phyloP scores from a whole-genome alignment of 2,329 filamentous ascomycete genomes.

The Claviceps pusilla region DNA sequence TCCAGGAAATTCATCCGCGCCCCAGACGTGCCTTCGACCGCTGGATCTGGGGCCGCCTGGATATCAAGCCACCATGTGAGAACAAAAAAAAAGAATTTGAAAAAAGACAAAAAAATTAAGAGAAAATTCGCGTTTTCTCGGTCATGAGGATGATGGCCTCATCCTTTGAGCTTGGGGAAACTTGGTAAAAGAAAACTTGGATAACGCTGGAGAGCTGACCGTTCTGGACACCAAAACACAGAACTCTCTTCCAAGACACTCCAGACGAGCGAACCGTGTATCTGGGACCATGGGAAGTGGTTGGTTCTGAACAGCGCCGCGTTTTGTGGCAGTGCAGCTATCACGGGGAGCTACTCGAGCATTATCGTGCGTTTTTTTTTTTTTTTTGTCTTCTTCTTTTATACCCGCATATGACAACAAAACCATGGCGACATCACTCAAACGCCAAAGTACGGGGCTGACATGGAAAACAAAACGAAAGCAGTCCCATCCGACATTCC shows the following conservation, averaged over 20 bases:
- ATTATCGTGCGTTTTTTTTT: slow-evolving; percentile 24
- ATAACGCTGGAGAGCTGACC: slow-evolving; percentile 5
- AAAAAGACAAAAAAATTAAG: too few species aligned
- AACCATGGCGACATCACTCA: background rate
- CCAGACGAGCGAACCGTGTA: slow-evolving; percentile 34
- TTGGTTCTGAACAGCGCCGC: slow-evolving; percentile 31
- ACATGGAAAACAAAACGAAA: background rate
- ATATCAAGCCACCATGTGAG: slow-evolving; percentile 39
- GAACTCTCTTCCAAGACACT: slow-evolving; percentile 36
- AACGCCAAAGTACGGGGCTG: background rate
- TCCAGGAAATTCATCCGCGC: slow-evolving; percentile 17
- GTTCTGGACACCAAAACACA: slow-evolving; percentile 12
- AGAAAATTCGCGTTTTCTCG: background rate
- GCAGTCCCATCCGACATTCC: slow-evolving; percentile 31
- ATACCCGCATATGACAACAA: background rate
- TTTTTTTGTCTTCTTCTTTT: background rate
- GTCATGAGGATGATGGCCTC: background rate
- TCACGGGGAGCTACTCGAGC: slow-evolving; percentile 35
- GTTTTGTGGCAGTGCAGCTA: slow-evolving; percentile 40
- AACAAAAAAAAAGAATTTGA: background rate
- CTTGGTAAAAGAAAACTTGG: background rate
- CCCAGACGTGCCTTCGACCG: slow-evolving; percentile 26
- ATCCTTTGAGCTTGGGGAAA: background rate
- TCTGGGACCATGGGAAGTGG: slow-evolving; percentile 38
- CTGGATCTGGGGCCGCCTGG: slow-evolving; percentile 38